Evolutionary conservation across 257 asterid genomes (phyloP).

Genomic region (Solanum paucissectum): DNA sequence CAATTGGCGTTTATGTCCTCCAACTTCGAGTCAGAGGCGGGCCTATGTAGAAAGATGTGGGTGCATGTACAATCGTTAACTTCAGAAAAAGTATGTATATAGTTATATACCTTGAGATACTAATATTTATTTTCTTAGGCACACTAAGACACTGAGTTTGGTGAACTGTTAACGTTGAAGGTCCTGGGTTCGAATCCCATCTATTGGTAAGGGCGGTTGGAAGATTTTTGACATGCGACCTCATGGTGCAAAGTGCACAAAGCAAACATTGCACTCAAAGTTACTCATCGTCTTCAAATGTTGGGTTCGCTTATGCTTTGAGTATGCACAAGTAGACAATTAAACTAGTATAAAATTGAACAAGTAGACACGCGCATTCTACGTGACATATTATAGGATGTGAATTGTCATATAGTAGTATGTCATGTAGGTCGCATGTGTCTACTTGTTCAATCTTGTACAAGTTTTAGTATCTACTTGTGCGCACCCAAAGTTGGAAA

Average conservation of each 20-base stretch:
- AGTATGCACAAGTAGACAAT: no score
- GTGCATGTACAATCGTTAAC: neutral
- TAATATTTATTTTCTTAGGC: neutral
- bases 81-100: neutral
- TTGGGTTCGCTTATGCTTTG: neutral
- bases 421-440: neutral
- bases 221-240: neutral
- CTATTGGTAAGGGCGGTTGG: neutral
- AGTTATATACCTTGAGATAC: neutral
- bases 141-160: neutral
- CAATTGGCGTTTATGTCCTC: fast-evolving
- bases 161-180: neutral
- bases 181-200: neutral
- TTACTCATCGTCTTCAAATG: neutral
- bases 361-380: neutral
- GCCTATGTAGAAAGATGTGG: neutral
- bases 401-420: no score
- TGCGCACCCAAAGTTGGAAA: neutral
- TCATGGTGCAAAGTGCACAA: neutral
- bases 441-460: no score
- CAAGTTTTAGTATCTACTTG: neutral
- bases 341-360: no score
- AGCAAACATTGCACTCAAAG: neutral
- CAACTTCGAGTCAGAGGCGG: fast-evolving
- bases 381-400: neutral